A percentile compares a stretch with the other conserved stretches of the same genome.
Evolutionary conservation across 148 eudicot species (phyloP).

Genomic region (Rhododendron ovatum): DNA sequence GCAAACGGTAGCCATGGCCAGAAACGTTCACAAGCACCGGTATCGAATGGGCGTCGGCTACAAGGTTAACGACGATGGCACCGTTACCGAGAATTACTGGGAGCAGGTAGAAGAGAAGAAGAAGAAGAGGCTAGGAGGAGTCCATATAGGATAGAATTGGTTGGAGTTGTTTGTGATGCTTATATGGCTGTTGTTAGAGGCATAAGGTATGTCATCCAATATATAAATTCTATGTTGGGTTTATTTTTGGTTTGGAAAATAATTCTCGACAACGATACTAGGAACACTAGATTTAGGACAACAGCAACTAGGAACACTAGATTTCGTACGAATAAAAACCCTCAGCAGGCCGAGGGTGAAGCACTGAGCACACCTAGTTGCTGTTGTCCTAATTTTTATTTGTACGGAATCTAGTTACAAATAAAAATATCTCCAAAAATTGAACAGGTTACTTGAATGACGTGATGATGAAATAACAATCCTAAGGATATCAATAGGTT

Average conservation of each 20-base stretch:
- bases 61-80: constrained; percentile 56
- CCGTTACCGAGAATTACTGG: constrained; percentile 64
- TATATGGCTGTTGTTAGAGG: constrained; percentile 86
- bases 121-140: constrained; percentile 33
- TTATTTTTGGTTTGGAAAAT: neutral
- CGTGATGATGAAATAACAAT: no score
- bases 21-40: constrained; percentile 58
- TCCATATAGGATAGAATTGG: constrained; percentile 84
- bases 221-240: neutral
- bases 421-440: neutral
- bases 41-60: constrained; percentile 92
- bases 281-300: no score
- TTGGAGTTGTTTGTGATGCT: constrained; percentile 91
- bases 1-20: constrained; percentile 76
- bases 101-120: constrained; percentile 44
- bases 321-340: no score
- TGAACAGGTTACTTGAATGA: neutral
- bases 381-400: no score
- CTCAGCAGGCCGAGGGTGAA: no score
- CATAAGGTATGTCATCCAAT: constrained; percentile 49
- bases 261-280: no score
- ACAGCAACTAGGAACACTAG: no score
- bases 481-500: neutral
- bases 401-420: no score
- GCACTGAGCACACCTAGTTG: no score